These are phyloP conservation scores for Metarhizium humberi DNA, from an alignment of 2,329 filamentous ascomycete genomes.

Conservation along the genomic window DNA sequence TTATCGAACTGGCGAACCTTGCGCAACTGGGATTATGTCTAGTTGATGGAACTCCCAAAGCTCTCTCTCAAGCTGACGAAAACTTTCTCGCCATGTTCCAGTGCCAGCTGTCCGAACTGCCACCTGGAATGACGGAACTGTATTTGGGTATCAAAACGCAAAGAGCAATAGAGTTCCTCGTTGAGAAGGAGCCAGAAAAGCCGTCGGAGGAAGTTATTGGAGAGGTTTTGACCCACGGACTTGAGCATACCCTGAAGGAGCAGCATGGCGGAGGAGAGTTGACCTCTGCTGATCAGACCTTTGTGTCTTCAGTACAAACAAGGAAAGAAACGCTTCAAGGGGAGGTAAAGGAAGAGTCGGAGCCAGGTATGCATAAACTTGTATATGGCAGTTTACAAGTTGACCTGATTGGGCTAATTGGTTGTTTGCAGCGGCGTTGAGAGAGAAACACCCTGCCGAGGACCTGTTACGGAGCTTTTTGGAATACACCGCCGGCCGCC, in stretches of 20 bases:
- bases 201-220: constrained; percentile 42
- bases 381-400: background rate
- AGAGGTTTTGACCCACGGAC: constrained; percentile 45
- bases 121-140: constrained; percentile 31
- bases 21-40: constrained; percentile 35
- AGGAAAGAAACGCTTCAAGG: constrained; percentile 23
- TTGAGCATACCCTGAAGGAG: constrained; percentile 37
- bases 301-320: constrained; percentile 22
- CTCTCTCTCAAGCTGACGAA: constrained; percentile 33
- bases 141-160: constrained; percentile 40
- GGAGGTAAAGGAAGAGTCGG: constrained; percentile 15
- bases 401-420: constrained; percentile 4
- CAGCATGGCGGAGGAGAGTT: constrained; percentile 22
- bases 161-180: constrained; percentile 43
- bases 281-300: constrained; percentile 24
- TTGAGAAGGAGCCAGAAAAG: constrained; percentile 38
- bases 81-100: constrained; percentile 36
- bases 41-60: constrained; percentile 26
- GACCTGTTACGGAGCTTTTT: constrained; percentile 27
- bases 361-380: constrained; percentile 6
- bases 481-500: constrained; percentile 21
- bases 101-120: constrained; percentile 34
- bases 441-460: constrained; percentile 29
- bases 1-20: constrained; percentile 39
- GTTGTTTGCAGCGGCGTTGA: constrained; percentile 16